Base-by-base conservation (phyloP, 345 rosid genomes). In the Euphorbia pulcherrima region DNA sequence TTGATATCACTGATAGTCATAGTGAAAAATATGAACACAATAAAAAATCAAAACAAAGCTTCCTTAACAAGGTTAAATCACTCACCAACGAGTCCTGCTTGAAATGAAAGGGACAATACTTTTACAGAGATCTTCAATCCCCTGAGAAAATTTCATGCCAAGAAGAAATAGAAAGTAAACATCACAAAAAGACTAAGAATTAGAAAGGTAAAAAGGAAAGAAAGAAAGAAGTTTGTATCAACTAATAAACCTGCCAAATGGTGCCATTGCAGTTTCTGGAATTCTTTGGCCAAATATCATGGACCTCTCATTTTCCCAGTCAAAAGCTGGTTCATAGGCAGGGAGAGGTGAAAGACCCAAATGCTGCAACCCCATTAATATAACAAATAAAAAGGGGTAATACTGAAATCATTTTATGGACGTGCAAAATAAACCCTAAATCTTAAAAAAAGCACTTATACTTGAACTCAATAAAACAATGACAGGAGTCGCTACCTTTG, bases 271-370 rank as follows among this genome's bases (percentile, higher is more conserved):
- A 74, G 89, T 74, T 77, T 91, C 99, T 7, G 91, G 89, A 75
- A 79, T 86, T 82, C 99, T 88, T 80, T 91, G 99, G 44, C 99
- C 99, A 81, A 81, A 84, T 69, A 88, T 91, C 86, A 84, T 74
- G 24, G 88, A 83, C 78, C 99, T 88, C 84, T 94, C 99, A 78
- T 81, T 91, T 75, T 92, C 97, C 99, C 99, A 94, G 62, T 94
- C 97, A 77, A 91, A 94, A 72, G 97, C 96, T n/a, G 99, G 97
- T 78, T 94, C 99, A 68, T 94, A 94, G 37, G 99, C 91, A 80
- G 97, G 99, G 33, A 94, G 86, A 14, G 99, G 93, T 74, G 99
- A 89, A 59, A 68, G 85, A 54, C 97, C 96, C 82, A 91, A 87
- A 79, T 89, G 95, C 99, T 94, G 82, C 79, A 76, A 62, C 33